Evolutionary conservation across 2,329 filamentous ascomycete species (phyloP), one percentile per base, ranked within the genome.

Genomic region (Hyphodiscus sp.): DNA sequence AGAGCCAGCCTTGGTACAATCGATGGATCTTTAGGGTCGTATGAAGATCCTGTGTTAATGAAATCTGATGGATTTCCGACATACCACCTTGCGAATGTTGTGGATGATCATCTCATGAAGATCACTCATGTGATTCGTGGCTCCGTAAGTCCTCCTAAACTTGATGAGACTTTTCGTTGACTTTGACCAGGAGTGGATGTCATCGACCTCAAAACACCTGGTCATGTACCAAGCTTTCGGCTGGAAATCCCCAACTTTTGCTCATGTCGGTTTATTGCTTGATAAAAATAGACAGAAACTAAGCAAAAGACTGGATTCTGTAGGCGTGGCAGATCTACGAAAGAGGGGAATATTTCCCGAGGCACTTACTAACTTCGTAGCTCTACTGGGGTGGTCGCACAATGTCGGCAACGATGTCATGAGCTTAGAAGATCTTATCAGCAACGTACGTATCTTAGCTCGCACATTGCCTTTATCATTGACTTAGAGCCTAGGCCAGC

Each of bases 121-220:
- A 95, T 99, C 61, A 96, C 91, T 0, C 92, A 97, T 70, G 94
- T 99, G 15, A 88, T 99, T 54, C 85, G 94, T 43, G 94, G 92
- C 50, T 86, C 87, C 23, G 85, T 87, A 71, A 64, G 79, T 70
- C 6, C 26, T 41, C 5, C 33, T 26, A 23, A 18, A 16, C 38
- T 19, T 50, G 19, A 43, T 19, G 23, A 9, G 8, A 19, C 23
- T 49, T 44, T 23, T 48, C 33, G 49, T 52, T 53, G 41, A 58
- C 16, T 6, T 29, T 5, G 30, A 29, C 10, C 30, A 88, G 78
- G 94, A 99, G 79, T 99, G 94, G 94, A 87, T 99, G 73, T 83
- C 92, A 33, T 96, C 91, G 0, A 97, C 94, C 0, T 91, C 91
- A 0, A 88, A 87, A 67, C 85, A 88, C 67, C 73, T 86, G 53